phyloP scores from a whole-genome alignment of 768 basidiomycete genomes.

The Lepiota venenata region DNA sequence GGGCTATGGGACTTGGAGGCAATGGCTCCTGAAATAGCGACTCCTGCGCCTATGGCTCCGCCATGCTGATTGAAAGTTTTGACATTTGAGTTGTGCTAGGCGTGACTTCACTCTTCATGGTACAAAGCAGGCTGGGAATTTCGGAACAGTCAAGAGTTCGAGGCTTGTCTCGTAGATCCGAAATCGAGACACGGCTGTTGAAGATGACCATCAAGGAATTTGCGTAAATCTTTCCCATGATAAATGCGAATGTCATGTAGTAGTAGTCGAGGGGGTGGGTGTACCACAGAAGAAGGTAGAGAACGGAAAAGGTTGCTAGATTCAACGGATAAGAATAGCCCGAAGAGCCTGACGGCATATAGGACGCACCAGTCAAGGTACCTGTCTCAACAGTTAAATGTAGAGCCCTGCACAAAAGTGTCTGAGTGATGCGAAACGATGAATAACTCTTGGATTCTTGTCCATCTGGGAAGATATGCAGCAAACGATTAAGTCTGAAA shows the following conservation, averaged over 20 bases:
- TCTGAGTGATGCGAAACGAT: slow-evolving; percentile 21
- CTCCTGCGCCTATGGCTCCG: too few species aligned
- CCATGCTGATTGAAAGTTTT: too few species aligned
- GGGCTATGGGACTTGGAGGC: too few species aligned
- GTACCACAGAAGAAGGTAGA: slow-evolving; percentile 26
- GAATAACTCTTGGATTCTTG: slow-evolving; percentile 21
- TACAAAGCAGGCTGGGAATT: too few species aligned
- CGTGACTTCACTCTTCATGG: too few species aligned
- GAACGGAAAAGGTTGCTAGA: slow-evolving; percentile 27
- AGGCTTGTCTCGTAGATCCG: slow-evolving; percentile 2
- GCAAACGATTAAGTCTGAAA: not conserved
- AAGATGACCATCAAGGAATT: slow-evolving; percentile 30
- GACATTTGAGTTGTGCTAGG: too few species aligned
- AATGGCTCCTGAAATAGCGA: too few species aligned
- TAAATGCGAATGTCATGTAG: slow-evolving; percentile 29
- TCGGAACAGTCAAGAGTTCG: not conserved
- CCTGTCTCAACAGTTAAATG: slow-evolving; percentile 36
- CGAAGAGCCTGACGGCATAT: not conserved
- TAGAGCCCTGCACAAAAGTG: slow-evolving; percentile 25
- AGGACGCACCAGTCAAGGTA: slow-evolving; percentile 22
- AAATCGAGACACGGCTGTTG: slow-evolving; percentile 23
- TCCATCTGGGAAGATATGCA: not conserved
- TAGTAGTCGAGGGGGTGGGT: slow-evolving; percentile 23
- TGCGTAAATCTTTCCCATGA: slow-evolving; percentile 31
- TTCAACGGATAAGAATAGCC: not conserved